phyloP scores from a whole-genome alignment of 2,329 filamentous ascomycete species.

The Purpureocillium takamizusanense region DNA sequence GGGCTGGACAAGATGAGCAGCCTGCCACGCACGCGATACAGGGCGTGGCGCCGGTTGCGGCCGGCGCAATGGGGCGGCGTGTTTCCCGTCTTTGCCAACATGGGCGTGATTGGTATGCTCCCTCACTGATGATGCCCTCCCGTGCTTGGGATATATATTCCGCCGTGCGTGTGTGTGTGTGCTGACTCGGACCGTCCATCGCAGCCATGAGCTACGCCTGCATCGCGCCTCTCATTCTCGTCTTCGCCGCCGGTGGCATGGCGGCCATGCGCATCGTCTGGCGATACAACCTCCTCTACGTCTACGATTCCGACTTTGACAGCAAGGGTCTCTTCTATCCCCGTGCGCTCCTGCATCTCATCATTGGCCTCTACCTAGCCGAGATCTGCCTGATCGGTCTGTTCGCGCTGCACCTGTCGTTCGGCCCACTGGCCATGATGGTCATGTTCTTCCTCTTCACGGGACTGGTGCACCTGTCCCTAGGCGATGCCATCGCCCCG shows the following conservation, averaged over 20 bases:
- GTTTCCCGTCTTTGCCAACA: slow-evolving; percentile 72
- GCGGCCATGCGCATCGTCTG: slow-evolving; percentile 79
- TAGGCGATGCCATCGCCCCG: slow-evolving; percentile 66
- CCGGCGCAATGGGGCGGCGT: slow-evolving; percentile 77
- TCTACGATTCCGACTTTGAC: slow-evolving; percentile 73
- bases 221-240: slow-evolving; percentile 77
- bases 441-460: slow-evolving; percentile 68
- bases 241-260: slow-evolving; percentile 72
- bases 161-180: neutral
- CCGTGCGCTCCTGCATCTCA: slow-evolving; percentile 77
- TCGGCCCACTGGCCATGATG: slow-evolving; percentile 67
- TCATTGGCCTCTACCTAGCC: slow-evolving; percentile 74
- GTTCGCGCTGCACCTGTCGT: slow-evolving; percentile 59
- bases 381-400: slow-evolving; percentile 79
- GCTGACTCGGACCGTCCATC: neutral
- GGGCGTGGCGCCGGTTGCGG: slow-evolving; percentile 63
- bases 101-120: slow-evolving; percentile 66
- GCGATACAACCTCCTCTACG: slow-evolving; percentile 84
- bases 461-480: slow-evolving; percentile 62
- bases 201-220: slow-evolving; percentile 74
- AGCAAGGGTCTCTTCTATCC: slow-evolving; percentile 84
- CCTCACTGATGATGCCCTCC: no score
- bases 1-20: slow-evolving; percentile 66
- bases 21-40: slow-evolving; percentile 72
- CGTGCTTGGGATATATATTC: no score